Conservation (phyloP, 805 yeast genomes). For the Ogataea allantospora region DNA sequence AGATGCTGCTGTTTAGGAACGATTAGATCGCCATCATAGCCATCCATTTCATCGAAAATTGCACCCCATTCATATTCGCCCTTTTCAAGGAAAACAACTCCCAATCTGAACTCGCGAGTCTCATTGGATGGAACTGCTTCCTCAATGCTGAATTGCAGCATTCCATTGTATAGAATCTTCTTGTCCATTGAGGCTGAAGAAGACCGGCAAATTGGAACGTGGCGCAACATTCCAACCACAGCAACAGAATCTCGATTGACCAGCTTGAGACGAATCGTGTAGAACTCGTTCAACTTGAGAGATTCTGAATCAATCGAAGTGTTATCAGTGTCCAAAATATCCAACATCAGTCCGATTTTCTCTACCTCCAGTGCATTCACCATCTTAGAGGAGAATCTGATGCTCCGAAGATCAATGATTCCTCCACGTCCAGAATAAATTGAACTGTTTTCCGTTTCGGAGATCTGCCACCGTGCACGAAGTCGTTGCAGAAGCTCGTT, state of each 20-base stretch:
- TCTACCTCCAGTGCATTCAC: conserved; percentile 51
- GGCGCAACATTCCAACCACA: conserved; percentile 58
- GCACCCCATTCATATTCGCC: conserved; percentile 86
- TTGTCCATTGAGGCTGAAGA: conserved; percentile 43
- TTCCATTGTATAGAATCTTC: conserved; percentile 69
- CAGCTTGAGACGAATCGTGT: conserved; percentile 48
- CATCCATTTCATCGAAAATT: conserved; percentile 46
- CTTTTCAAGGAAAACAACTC: conserved; percentile 64
- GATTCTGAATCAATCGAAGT: conserved; percentile 25
- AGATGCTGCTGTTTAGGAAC: conserved; percentile 34
- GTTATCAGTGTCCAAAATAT: conserved; percentile 21
- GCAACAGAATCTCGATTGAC: conserved; percentile 43
- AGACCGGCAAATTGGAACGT: conserved; percentile 46
- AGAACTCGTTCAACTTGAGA: conserved; percentile 47
- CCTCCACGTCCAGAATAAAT: conserved; percentile 45
- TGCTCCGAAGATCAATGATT: conserved; percentile 60
- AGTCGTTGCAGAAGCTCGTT: conserved; percentile 58
- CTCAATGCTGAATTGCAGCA: conserved; percentile 55
- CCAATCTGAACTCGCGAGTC: conserved; percentile 42
- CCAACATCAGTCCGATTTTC: conserved; percentile 43
- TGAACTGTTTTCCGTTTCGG: conserved; percentile 27
- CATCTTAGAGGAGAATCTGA: conserved; percentile 63
- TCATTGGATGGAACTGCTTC: conserved; percentile 43
- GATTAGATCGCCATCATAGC: conserved; percentile 23
- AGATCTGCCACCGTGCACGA: conserved; percentile 62